A percentile compares a stretch with the other conserved stretches of the same genome.
Conservation (phyloP, 2,329 filamentous ascomycete species). For the Microcera coccophila region DNA sequence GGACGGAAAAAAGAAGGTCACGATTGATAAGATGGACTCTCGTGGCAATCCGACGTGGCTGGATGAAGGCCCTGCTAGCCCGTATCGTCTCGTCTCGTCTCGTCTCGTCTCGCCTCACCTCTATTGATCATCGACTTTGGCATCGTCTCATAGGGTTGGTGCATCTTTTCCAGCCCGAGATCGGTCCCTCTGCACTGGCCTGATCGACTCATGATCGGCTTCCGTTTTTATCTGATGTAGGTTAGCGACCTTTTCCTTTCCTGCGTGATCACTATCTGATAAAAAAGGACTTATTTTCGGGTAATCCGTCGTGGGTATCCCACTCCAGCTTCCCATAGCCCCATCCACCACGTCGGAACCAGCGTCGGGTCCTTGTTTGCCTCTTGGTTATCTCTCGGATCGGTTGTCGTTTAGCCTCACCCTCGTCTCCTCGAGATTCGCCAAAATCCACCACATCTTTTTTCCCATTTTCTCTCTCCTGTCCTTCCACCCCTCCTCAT, state of each 20-base stretch:
- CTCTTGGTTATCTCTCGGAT: too few species aligned
- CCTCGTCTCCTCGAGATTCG: not conserved
- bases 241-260: not conserved
- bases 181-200: not conserved
- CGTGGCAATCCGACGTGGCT: not conserved
- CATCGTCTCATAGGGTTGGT: not conserved
- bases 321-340: not conserved
- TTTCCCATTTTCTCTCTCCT: not conserved
- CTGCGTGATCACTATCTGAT: not conserved
- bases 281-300: not conserved
- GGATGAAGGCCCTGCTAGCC: not conserved
- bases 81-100: too few species aligned
- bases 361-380: not conserved
- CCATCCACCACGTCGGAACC: not conserved
- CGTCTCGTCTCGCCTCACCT: too few species aligned
- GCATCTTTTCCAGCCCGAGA: not conserved
- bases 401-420: not conserved
- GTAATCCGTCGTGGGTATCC: not conserved
- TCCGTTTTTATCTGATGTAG: not conserved
- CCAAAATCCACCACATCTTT: not conserved
- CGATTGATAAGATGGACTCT: conserved; percentile 25
- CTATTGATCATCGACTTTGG: not conserved
- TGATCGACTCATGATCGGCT: not conserved
- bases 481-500: conserved; percentile 2
- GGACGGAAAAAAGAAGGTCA: conserved; percentile 3